These are phyloP conservation scores for Logfia minima DNA, from an alignment of 129 eudicot genomes.

Conservation along the genomic window DNA sequence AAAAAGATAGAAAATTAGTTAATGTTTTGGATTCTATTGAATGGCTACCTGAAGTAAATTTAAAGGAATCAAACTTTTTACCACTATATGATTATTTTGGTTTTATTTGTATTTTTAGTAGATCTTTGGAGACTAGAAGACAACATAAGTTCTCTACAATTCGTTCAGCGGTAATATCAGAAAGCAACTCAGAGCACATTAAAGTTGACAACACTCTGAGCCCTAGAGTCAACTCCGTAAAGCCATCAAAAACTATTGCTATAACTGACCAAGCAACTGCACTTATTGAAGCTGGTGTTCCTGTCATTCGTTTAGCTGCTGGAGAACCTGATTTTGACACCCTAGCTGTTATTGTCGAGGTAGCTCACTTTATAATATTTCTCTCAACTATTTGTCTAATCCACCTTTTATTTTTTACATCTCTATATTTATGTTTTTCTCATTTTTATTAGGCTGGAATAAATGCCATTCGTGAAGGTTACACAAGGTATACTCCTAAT, in stretches of 20 bases:
- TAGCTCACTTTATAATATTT: slow-evolving; percentile 22
- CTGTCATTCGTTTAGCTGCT: slow-evolving; percentile 85
- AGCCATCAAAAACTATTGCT: slow-evolving; percentile 91
- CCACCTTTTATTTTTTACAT: background rate
- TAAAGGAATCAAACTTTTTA: no score
- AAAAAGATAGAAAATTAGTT: no score
- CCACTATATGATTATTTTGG: background rate
- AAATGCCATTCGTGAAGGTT: slow-evolving; percentile 79
- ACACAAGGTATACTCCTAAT: slow-evolving; percentile 88
- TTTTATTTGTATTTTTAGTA: slow-evolving; percentile 14
- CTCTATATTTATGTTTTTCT: background rate
- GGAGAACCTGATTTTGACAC: slow-evolving; percentile 99
- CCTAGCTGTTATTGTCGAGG: slow-evolving; percentile 73
- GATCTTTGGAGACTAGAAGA: slow-evolving; percentile 44
- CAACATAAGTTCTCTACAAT: slow-evolving; percentile 21
- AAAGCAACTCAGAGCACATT: slow-evolving; percentile 40
- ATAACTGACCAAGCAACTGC: slow-evolving; percentile 91
- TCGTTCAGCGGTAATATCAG: slow-evolving; percentile 47
- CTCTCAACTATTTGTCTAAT: slow-evolving; percentile 1
- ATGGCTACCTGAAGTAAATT: no score
- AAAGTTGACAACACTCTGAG: slow-evolving; percentile 71
- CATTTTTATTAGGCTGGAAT: slow-evolving; percentile 63
- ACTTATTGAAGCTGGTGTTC: slow-evolving; percentile 98
- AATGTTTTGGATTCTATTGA: no score
- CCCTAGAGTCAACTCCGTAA: slow-evolving; percentile 84